phyloP scores from a whole-genome alignment of 805 yeast genomes.

The Ogataea salicorniae region DNA sequence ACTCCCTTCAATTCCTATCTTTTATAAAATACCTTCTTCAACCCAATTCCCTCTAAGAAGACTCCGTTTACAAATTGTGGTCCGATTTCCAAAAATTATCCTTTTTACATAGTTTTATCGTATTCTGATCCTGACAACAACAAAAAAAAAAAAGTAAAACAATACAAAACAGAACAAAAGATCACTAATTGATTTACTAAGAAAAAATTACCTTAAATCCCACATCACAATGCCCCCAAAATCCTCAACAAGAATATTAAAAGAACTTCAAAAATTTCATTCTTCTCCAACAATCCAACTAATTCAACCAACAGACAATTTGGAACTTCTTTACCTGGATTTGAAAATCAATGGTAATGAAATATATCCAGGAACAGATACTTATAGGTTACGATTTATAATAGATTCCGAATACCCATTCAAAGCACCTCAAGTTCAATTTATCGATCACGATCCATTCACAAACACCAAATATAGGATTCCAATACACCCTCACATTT shows the following conservation, averaged over 20 bases:
- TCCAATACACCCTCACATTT: slow-evolving; percentile 72
- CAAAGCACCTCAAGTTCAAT: slow-evolving; percentile 52
- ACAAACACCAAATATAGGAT: slow-evolving; percentile 24
- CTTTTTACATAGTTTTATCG: no score
- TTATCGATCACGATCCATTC: slow-evolving; percentile 29
- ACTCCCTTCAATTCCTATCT: no score
- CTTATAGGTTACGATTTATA: slow-evolving; percentile 39
- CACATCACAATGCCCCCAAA: slow-evolving; percentile 5
- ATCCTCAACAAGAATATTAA: slow-evolving; percentile 14
- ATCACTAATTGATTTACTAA: no score
- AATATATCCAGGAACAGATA: slow-evolving; percentile 32
- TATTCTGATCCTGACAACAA: no score
- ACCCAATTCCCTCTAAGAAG: no score
- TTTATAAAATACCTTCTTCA: no score
- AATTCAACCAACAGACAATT: slow-evolving; percentile 11
- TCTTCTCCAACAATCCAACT: slow-evolving; percentile 9
- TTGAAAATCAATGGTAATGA: slow-evolving; percentile 32
- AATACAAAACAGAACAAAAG: no score
- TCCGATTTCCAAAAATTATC: no score
- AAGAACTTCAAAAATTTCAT: slow-evolving; percentile 16
- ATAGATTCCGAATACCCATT: slow-evolving; percentile 50
- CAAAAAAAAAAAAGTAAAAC: no score
- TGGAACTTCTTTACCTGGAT: slow-evolving; percentile 31
- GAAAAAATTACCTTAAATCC: no score
- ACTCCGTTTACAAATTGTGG: no score